Base-by-base conservation (phyloP, 495 filamentous ascomycete genomes). In the Penicillium maclennaniae region DNA sequence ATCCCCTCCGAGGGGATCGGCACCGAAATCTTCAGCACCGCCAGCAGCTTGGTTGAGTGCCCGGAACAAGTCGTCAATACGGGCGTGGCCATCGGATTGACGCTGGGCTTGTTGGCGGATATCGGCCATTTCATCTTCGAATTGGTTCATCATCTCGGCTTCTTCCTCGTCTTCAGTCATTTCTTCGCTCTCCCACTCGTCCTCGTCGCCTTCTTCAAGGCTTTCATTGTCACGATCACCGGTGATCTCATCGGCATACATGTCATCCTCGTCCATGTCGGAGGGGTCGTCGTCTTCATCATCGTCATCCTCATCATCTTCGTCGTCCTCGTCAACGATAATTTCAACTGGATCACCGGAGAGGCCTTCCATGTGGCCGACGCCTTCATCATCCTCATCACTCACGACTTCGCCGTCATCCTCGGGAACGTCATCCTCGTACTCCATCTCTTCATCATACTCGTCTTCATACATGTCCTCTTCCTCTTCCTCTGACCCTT, bases 391-490 rank as follows among this genome's bases (percentile, higher is more conserved):
- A 46, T 97, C 91, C 60, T 96, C 93, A 59, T 40, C 38, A 40
- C 90, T 95, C 43, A 93, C 83, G 23, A 85, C 77, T 56, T 95
- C 89, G 8, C 89, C 91, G 69, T 96, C 92, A 49, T 88, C 84
- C 65, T 90, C 87, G 21, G 66, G 61, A 16, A 74, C 37, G 16
- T 89, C 91, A 50, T 92, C 92, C 9, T 91, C 88, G 56, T 92
- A 91, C 44, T 89, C 91, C 79, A 97, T 92, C 51, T 92, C 92
- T 26, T 95, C 91, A 43, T 82, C 87, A 54, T 90, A 93, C 59
- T 92, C 86, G 50, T 88, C 89, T 58, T 91, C 80, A 21, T 79
- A 91, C 85, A 93, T 90, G 58, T 92, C 90, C 61, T 91, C 88
- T 44, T 91, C 90, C 48, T 87, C 82, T 47, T 81, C 82, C 49